These are phyloP conservation scores for Colletotrichum sublineola DNA, from an alignment of 2,329 filamentous ascomycete species.

Conservation along the genomic window DNA sequence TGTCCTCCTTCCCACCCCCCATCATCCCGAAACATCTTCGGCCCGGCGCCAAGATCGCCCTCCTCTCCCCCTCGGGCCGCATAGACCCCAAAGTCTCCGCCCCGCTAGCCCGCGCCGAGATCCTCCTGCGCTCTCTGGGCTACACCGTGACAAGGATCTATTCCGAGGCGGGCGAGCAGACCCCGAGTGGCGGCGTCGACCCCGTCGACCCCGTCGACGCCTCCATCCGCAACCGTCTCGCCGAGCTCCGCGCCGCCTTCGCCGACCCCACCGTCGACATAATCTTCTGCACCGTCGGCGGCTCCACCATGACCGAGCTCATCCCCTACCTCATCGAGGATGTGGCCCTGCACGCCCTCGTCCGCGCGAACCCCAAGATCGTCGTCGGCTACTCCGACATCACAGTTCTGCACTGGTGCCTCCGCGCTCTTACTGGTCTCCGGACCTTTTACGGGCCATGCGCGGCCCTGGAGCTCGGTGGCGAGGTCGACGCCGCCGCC, in stretches of 20 bases:
- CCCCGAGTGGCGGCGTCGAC: constrained; percentile 21
- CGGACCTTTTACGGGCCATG: constrained; percentile 60
- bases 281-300: constrained; percentile 57
- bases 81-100: constrained; percentile 50
- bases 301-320: constrained; percentile 55
- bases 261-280: constrained; percentile 52
- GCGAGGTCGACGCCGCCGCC: constrained; percentile 45
- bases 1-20: constrained; percentile 29
- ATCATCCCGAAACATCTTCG: constrained; percentile 48
- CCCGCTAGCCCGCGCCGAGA: constrained; percentile 49
- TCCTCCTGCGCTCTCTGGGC: constrained; percentile 50
- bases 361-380: constrained; percentile 56
- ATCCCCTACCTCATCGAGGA: constrained; percentile 55
- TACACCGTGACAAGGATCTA: constrained; percentile 53
- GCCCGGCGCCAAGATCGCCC: constrained; percentile 55
- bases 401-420: constrained; percentile 58
- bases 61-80: constrained; percentile 56
- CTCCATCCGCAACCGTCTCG: constrained; percentile 52
- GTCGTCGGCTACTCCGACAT: constrained; percentile 59
- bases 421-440: constrained; percentile 54
- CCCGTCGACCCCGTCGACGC: constrained; percentile 49
- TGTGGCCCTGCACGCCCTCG: constrained; percentile 49
- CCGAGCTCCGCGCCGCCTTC: constrained; percentile 56
- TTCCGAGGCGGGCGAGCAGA: constrained; percentile 13
- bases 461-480: constrained; percentile 55